Evolutionary conservation across 768 basidiomycete genomes (phyloP).

Genomic region (Suillus clintonianus): DNA sequence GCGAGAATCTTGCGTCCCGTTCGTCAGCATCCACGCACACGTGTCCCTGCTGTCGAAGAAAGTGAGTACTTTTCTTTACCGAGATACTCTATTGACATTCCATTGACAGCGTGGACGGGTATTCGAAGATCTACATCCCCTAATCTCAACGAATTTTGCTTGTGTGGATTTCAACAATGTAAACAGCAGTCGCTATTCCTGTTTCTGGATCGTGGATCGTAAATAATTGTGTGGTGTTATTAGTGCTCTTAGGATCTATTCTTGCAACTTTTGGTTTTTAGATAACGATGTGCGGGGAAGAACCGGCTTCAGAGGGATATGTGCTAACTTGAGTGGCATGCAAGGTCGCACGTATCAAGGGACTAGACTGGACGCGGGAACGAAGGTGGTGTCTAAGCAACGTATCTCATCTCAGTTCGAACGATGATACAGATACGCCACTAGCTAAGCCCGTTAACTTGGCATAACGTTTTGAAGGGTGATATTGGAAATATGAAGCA

Average conservation of each 20-base stretch:
- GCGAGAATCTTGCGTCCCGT: conserved; percentile 53
- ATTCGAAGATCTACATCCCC: conserved; percentile 37
- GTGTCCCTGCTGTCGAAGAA: conserved; percentile 53
- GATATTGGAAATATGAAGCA: not conserved
- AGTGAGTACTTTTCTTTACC: conserved; percentile 35
- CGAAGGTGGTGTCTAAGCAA: not conserved
- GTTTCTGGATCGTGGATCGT: not conserved
- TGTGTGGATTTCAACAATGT: not conserved
- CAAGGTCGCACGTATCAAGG: not conserved
- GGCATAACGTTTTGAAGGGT: not conserved
- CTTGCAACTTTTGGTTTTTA: not conserved
- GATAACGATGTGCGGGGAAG: not conserved
- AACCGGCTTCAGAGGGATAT: not conserved
- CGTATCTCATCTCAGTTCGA: not conserved
- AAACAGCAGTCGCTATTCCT: not conserved
- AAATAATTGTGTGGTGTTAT: not conserved
- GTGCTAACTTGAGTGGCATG: no score
- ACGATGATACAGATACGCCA: not conserved
- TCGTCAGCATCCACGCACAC: conserved; percentile 48
- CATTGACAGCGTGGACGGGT: conserved; percentile 32
- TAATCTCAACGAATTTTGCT: conserved; percentile 1
- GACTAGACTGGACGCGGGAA: not conserved
- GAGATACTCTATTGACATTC: not conserved
- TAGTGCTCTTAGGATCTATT: not conserved
- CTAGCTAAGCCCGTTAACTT: not conserved